These are phyloP conservation scores for Beauveria sp. DNA, from an alignment of 2,329 filamentous ascomycete species.

Conservation along the genomic window DNA sequence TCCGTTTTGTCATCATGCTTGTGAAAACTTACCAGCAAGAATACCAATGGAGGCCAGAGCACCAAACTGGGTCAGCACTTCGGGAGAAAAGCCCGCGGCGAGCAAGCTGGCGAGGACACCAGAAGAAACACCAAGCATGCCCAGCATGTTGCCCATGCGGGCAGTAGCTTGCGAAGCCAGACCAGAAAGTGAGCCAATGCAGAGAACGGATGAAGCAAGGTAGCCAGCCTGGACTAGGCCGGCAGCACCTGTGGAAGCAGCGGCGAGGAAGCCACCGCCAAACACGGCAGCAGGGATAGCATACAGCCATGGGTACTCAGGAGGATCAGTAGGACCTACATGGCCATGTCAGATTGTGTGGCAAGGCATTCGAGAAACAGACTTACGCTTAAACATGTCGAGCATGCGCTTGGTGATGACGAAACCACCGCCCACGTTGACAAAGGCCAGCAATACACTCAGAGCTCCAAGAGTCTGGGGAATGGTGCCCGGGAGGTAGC, in stretches of 20 bases:
- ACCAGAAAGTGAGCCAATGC: slow-evolving; percentile 76
- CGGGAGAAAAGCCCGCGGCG: slow-evolving; percentile 72
- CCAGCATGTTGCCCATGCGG: slow-evolving; percentile 76
- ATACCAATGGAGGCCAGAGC: slow-evolving; percentile 65
- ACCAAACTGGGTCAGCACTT: slow-evolving; percentile 74
- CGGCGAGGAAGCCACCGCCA: slow-evolving; percentile 72
- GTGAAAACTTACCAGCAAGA: slow-evolving; percentile 41
- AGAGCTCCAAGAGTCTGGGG: slow-evolving; percentile 71
- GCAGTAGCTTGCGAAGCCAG: slow-evolving; percentile 78
- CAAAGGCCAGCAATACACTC: slow-evolving; percentile 78
- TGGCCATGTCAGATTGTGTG: slow-evolving; percentile 11
- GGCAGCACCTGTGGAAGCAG: slow-evolving; percentile 72
- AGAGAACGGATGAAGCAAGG: slow-evolving; percentile 74
- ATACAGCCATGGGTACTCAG: slow-evolving; percentile 84
- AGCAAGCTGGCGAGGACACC: slow-evolving; percentile 77
- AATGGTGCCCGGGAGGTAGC: slow-evolving; percentile 67
- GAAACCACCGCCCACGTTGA: slow-evolving; percentile 84
- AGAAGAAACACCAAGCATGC: slow-evolving; percentile 75
- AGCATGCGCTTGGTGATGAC: slow-evolving; percentile 91
- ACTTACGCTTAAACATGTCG: slow-evolving; percentile 73
- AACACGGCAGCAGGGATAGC: slow-evolving; percentile 70
- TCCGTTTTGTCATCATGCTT: not conserved
- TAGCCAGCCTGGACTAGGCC: slow-evolving; percentile 85
- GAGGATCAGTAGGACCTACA: slow-evolving; percentile 68
- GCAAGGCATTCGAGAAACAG: too few species aligned